These are phyloP conservation scores for Colletotrichum sp. DNA, from an alignment of 2,329 filamentous ascomycete genomes.

Conservation along the genomic window DNA sequence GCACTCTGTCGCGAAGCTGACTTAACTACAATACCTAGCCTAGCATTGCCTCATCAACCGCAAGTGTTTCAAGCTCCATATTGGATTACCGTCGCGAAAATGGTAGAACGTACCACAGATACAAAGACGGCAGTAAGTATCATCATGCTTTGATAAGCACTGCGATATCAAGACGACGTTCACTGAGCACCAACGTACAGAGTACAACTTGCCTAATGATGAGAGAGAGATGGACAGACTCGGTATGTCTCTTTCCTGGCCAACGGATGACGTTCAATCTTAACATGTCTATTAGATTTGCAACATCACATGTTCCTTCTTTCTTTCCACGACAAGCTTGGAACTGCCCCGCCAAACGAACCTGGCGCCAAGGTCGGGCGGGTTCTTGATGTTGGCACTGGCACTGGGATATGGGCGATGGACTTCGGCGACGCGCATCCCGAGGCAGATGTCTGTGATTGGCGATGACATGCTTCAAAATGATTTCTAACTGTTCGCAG, in stretches of 20 bases:
- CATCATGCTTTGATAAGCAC: too few species aligned
- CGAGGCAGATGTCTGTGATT: slow-evolving; percentile 21
- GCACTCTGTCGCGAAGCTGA: background rate
- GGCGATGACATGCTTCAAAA: slow-evolving; percentile 9
- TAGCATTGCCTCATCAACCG: background rate
- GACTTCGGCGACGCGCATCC: slow-evolving; percentile 40
- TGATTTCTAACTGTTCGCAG: background rate
- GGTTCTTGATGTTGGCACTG: background rate
- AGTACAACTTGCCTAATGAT: slow-evolving; percentile 18
- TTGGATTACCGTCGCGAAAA: background rate
- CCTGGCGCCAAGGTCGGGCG: background rate
- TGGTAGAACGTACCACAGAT: background rate
- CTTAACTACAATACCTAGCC: background rate
- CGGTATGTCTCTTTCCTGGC: slow-evolving; percentile 1
- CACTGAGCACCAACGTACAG: background rate
- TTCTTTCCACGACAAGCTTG: background rate
- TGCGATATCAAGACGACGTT: background rate
- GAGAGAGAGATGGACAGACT: slow-evolving; percentile 15
- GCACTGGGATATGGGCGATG: slow-evolving; percentile 27
- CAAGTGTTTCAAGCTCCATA: background rate
- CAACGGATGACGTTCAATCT: background rate
- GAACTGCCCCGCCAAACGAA: background rate
- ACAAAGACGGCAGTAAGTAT: slow-evolving; percentile 7
- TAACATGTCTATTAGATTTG: background rate
- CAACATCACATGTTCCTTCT: background rate